Base-by-base conservation (phyloP, 2,329 filamentous ascomycete genomes). In the Arachnopeziza araneosa region DNA sequence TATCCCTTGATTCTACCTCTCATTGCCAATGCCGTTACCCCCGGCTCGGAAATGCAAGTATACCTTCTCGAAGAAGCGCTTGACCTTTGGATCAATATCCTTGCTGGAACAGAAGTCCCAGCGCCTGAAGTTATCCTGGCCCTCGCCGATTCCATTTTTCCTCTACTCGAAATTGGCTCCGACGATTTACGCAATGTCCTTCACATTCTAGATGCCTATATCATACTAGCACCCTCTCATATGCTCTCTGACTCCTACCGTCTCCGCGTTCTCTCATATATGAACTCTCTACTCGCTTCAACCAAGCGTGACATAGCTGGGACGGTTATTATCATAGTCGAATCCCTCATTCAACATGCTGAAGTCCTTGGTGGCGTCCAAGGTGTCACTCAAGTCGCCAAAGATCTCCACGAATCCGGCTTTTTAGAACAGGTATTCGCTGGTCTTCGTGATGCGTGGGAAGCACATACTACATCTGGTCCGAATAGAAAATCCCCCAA, bases 1-100 rank as follows among this genome's bases (percentile, higher is more conserved):
- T 91, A 97, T 64, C 75, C 81, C 19, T 80, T 93, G 56, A 89
- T 97, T 67, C 77, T 96, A 21, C 93, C 93, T 0, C 82, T 98
- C 55, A 88, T 99, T 50, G 81, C 85, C 52, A 88, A 89, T 68
- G 91, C 92, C 1, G 85, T 95, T 44, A 84, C 93, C 60, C 86
- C 88, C 2, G 84, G 83, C 12, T 95, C 91, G 1, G 84, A 89
- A 49, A 80, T 89, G 50, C 85, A 90, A 66, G 77, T 93, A 1
- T 95, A 96, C 69, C 83, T 99, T 12, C 84, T 96, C 14, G 95
- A 98, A 63, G 95, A 99, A 72, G 90, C 91, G 0, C 79, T 98
- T 17, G 93, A 97, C 59, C 82, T 99, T 2, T 98, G 93, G 93
- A 81, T 83, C 36, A 84, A 88, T 1, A 85, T 97, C 12, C 74